Base-by-base conservation (phyloP, 2,329 filamentous ascomycete genomes). In the Stagonosporopsis vannaccii region DNA sequence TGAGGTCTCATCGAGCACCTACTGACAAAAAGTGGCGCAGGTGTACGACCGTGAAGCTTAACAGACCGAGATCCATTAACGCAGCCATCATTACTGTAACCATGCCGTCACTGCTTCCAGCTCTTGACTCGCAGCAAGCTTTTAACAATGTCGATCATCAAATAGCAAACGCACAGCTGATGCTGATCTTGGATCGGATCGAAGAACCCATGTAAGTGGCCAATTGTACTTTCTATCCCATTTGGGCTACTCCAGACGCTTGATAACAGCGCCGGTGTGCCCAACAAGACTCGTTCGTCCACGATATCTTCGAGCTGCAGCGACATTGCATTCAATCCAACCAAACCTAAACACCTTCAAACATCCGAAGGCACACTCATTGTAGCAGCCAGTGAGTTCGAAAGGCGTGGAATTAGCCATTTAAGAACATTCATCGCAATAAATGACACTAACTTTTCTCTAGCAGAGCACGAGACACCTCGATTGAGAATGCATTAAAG, bases 81-180 rank as follows among this genome's bases (percentile, higher is more conserved):
- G 25, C 23, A 5, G 23, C 22, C 2, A 47, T 53, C 13, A 28
- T 53, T 12, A 47, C 36, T 4, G 43, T n/a, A 11, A 23, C 42
- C 3, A 23, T 47, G 5, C 51, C 51, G 17, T 17, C 36, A n/a
- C 36, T 4, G 9, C 36, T 47, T 13, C 36, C 37, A 12, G 19
- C 30, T 6, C 51, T 53, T 3, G 51, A 53, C 11, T 8, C 28
- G 12, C 36, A 30, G n/a, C 51, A 53, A 23, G 36, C 51, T 6
- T 53, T 53, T 30, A 20, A 47, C n/a, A 47, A 47, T 23, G 37
- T 53, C n/a, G 30, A 47, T 6, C 51, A 53, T 17, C 51, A 53
- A 6, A 9, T 42, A 20, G 51, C 51, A 1, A 53, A 53, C 9
- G 51, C 51, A 32, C 51, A 36, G 20, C 43, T 53, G 11, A 53